Evolutionary conservation across 306 rosid genomes (phyloP), one percentile per base, ranked within the genome.

Genomic region (Prunus dulcis): DNA sequence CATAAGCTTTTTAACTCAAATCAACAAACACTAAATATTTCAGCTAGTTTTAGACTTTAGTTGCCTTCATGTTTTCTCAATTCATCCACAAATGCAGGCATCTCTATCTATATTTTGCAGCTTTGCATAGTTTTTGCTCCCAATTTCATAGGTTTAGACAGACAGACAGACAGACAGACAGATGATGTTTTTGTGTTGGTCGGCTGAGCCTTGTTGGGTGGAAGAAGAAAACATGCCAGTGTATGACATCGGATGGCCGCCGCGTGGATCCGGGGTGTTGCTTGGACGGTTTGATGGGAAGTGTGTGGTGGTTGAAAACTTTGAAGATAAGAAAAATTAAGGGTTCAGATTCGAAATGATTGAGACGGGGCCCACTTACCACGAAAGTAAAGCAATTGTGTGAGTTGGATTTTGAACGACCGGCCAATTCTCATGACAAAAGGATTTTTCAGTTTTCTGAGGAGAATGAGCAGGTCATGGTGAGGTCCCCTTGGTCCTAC

Each of bases 291-390:
- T 15, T 47, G 47, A 60, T 45, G 52, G 2, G 55, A 9, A 72
- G 34, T 72, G 32, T 22, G 18, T 66, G 71, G 71, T 66, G 5
- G 52, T 38, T 66, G 25, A 66, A 19, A 2, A 18, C 11, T 1
- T 11, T 20, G 28, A 25, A 60, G 20, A 23, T 2, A 3, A 12
- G 8, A 5, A 34, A 32, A 34, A 34, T 34, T 6, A 5, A 34
- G 38, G 38, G 46, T 18, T 9, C 28, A 32, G 18, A 9, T 9
- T 28, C 10, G 23, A 8, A 18, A 43, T 15, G 43, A 73, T 43
- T 11, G 49, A 7, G 41, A 45, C 45, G 69, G 77, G n/a, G 51
- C 76, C 68, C 77, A 64, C 77, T 34, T n/a, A 62, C 69, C 49
- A 73, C 47, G 28, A 17, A 27, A 62, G 57, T 61, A 47, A n/a